phyloP scores from a whole-genome alignment of 768 basidiomycete genomes.

The Trichaptum fuscoviolaceum region DNA sequence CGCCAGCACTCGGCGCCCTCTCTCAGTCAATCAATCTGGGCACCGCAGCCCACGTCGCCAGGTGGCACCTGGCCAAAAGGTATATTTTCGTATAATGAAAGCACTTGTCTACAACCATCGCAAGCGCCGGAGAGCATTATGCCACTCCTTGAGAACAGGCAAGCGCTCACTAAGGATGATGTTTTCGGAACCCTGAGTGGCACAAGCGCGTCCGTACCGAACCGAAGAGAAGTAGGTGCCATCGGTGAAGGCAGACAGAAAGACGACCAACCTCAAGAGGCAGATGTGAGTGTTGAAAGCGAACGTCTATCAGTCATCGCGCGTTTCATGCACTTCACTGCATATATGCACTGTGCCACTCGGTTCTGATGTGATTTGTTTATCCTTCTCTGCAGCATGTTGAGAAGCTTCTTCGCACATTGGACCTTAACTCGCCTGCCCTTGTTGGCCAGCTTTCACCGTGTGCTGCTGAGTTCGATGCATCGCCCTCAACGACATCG shows the following conservation, averaged over 20 bases:
- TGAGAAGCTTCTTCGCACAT: conserved; percentile 72
- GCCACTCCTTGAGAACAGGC: conserved; percentile 11
- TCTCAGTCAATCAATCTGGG: conserved; percentile 61
- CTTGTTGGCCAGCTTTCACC: conserved; percentile 41
- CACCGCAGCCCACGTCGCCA: conserved; percentile 68
- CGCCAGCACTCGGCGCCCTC: conserved; percentile 5
- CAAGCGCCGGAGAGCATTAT: conserved; percentile 30
- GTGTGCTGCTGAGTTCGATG: conserved; percentile 38
- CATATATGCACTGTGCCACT: conserved; percentile 13
- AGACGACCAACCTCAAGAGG: conserved; percentile 38
- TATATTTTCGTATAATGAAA: conserved; percentile 55
- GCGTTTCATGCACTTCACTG: conserved; percentile 20
- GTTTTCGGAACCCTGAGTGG: conserved; percentile 55
- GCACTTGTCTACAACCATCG: conserved; percentile 29
- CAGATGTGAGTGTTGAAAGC: conserved; percentile 19
- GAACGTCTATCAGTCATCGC: conserved; percentile 23
- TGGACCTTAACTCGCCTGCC: conserved; percentile 75
- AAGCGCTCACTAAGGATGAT: conserved; percentile 37
- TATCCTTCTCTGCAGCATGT: conserved; percentile 49
- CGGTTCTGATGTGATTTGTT: background rate
- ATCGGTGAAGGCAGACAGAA: conserved; percentile 78
- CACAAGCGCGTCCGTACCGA: conserved; percentile 23
- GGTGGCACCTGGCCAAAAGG: conserved; percentile 65
- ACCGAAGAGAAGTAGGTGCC: conserved; percentile 56
- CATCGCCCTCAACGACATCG: conserved; percentile 14